These are phyloP conservation scores for Lecanicillium sp. DNA, from an alignment of 2,329 filamentous ascomycete species.

Conservation along the genomic window DNA sequence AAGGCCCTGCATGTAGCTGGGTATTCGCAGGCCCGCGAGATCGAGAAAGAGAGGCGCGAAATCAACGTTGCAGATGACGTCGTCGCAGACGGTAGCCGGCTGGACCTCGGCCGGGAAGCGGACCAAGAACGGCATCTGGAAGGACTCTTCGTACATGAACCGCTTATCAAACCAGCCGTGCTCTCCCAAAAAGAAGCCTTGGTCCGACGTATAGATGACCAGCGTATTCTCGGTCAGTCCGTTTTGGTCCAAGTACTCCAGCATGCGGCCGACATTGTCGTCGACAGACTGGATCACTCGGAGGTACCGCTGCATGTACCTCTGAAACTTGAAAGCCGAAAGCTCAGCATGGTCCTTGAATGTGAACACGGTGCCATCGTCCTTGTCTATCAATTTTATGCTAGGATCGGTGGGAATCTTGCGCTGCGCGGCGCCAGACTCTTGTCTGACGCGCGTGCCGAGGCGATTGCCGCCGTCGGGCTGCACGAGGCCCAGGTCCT, in stretches of 20 bases:
- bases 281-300: slow-evolving; percentile 44
- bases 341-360: slow-evolving; percentile 34
- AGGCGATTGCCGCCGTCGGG: slow-evolving; percentile 37
- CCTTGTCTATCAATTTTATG: slow-evolving; percentile 33
- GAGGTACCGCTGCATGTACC: slow-evolving; percentile 49
- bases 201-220: slow-evolving; percentile 46
- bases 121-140: slow-evolving; percentile 48
- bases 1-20: slow-evolving; percentile 44
- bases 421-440: no score
- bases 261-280: slow-evolving; percentile 41
- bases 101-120: slow-evolving; percentile 35
- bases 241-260: slow-evolving; percentile 36
- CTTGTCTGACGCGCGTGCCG: slow-evolving; percentile 19
- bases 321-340: slow-evolving; percentile 46
- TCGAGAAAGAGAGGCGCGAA: slow-evolving; percentile 45
- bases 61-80: slow-evolving; percentile 47
- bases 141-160: slow-evolving; percentile 50
- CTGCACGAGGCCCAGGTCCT: slow-evolving; percentile 42
- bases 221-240: slow-evolving; percentile 37
- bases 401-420: no score
- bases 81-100: slow-evolving; percentile 30
- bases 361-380: slow-evolving; percentile 36
- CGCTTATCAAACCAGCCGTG: slow-evolving; percentile 52
- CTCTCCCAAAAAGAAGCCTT: slow-evolving; percentile 49
- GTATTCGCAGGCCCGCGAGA: slow-evolving; percentile 29